These are phyloP conservation scores for Mollisia scopiformis DNA, from an alignment of 2,329 filamentous ascomycete genomes.

Conservation along the genomic window DNA sequence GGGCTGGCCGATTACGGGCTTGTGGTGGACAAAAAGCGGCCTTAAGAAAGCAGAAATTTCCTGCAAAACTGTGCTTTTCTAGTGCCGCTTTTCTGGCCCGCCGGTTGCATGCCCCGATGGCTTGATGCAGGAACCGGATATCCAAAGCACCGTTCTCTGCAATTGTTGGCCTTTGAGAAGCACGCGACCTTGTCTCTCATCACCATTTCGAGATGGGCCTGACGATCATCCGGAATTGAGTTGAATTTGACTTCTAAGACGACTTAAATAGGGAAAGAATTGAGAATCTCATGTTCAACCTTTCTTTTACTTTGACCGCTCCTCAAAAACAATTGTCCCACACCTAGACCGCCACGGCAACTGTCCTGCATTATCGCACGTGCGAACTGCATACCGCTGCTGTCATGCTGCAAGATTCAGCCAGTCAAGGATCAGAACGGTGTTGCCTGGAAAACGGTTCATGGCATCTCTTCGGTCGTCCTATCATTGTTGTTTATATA, in stretches of 20 bases:
- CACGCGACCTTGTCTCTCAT: background rate
- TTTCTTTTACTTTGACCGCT: background rate
- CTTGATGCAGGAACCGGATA: background rate
- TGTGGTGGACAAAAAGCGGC: too few species aligned
- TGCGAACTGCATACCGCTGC: background rate
- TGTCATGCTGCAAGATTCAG: background rate
- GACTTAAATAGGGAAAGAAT: too few species aligned
- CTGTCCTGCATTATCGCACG: background rate
- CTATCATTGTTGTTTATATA: background rate
- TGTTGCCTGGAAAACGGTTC: background rate
- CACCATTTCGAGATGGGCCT: background rate
- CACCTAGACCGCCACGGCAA: background rate
- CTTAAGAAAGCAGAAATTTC: too few species aligned
- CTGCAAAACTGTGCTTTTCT: too few species aligned
- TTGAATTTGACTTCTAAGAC: too few species aligned
- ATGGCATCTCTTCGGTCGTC: background rate
- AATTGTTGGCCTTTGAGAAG: background rate
- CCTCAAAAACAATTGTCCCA: background rate
- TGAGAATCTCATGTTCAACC: background rate
- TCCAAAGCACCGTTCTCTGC: background rate
- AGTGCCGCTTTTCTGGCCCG: too few species aligned
- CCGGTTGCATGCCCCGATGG: too few species aligned
- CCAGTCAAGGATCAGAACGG: background rate
- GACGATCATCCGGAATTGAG: background rate
- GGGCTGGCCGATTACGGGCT: too few species aligned